phyloP scores from a whole-genome alignment of 2,329 filamentous ascomycete species.

The Aspergillus terreus region DNA sequence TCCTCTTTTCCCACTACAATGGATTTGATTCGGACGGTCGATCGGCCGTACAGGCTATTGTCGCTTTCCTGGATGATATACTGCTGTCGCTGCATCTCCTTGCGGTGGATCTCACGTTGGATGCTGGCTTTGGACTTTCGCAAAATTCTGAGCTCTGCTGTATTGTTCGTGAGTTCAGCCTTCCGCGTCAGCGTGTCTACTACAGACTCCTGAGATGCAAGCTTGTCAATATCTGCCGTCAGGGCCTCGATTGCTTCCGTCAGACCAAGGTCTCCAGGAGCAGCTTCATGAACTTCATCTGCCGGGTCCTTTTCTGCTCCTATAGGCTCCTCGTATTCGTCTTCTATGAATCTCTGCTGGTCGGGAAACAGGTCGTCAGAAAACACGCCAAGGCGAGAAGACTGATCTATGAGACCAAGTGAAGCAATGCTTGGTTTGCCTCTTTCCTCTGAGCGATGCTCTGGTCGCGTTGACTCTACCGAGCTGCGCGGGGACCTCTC shows the following conservation, averaged over 20 bases:
- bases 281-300: constrained; percentile 89
- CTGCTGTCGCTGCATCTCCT: constrained; percentile 93
- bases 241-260: constrained; percentile 87
- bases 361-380: constrained; percentile 92
- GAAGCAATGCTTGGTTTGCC: constrained; percentile 86
- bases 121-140: constrained; percentile 92
- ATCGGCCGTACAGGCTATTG: constrained; percentile 91
- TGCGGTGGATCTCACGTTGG: constrained; percentile 85
- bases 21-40: constrained; percentile 82
- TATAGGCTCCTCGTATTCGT: constrained; percentile 74
- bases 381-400: constrained; percentile 87
- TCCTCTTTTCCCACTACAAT: constrained; percentile 90
- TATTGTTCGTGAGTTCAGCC: constrained; percentile 95
- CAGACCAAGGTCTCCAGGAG: constrained; percentile 86
- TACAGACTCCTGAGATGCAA: constrained; percentile 82
- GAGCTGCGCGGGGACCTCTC: constrained; percentile 64
- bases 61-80: constrained; percentile 98
- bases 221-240: constrained; percentile 85
- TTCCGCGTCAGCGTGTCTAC: constrained; percentile 89
- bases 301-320: constrained; percentile 60
- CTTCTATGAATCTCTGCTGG: constrained; percentile 73
- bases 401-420: constrained; percentile 81
- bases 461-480: constrained; percentile 51
- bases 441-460: constrained; percentile 43
- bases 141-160: constrained; percentile 84